Percentiles rank a stretch among this genome's conserved stretches.
phyloP scores from a whole-genome alignment of 768 basidiomycete genomes.

The Kwoniella bestiolae region DNA sequence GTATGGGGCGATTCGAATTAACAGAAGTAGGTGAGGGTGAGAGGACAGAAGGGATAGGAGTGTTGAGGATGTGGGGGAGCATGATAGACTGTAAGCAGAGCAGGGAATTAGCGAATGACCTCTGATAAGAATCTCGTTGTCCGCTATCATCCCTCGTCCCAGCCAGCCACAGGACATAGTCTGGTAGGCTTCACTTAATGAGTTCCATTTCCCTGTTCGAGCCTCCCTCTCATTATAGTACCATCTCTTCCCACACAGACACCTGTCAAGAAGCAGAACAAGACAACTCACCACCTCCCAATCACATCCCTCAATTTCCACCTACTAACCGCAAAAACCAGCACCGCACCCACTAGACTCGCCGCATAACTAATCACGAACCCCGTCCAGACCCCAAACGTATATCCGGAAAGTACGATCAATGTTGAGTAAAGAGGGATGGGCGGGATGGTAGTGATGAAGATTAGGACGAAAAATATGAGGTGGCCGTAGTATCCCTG shows the following conservation, averaged over 20 bases:
- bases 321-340: conserved; percentile 80
- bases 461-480: conserved; percentile 66
- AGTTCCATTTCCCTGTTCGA: neutral
- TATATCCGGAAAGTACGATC: conserved; percentile 89
- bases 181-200: no score
- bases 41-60: conserved; percentile 86
- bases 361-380: conserved; percentile 85
- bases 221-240: neutral
- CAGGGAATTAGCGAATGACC: neutral
- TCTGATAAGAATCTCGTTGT: neutral
- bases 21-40: conserved; percentile 82
- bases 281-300: conserved; percentile 57
- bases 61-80: conserved; percentile 72
- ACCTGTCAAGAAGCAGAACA: no score
- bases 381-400: conserved; percentile 79
- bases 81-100: conserved; percentile 66
- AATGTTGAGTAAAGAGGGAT: conserved; percentile 90
- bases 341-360: conserved; percentile 79
- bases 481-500: conserved; percentile 75
- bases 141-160: no score
- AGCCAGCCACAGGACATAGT: no score
- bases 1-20: conserved; percentile 73
- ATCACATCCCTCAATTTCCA: conserved; percentile 69
- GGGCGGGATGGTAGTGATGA: conserved; percentile 63
- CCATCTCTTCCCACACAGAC: no score